Percentiles rank a stretch among this genome's conserved stretches.
phyloP scores from a whole-genome alignment of 495 filamentous ascomycete species.

The Hypoxylon subgilvum region DNA sequence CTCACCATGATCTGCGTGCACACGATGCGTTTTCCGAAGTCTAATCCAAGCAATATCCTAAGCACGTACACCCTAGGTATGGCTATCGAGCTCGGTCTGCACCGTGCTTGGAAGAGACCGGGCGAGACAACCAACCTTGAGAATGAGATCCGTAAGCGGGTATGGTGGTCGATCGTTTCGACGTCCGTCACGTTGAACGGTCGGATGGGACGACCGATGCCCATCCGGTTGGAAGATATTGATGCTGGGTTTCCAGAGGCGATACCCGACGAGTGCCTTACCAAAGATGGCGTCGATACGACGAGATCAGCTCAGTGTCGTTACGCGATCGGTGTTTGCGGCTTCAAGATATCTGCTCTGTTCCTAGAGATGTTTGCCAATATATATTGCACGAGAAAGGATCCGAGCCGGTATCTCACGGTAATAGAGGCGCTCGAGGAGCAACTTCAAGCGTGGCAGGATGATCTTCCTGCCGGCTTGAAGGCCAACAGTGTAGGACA shows the following conservation, averaged over 20 bases:
- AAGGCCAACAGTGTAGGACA: slow-evolving; percentile 46
- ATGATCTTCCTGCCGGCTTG: slow-evolving; percentile 63
- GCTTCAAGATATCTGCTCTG: slow-evolving; percentile 64
- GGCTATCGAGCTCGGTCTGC: slow-evolving; percentile 74
- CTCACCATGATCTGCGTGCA: slow-evolving; percentile 71
- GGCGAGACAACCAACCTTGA: slow-evolving; percentile 63
- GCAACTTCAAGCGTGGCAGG: slow-evolving; percentile 61
- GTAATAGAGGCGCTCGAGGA: slow-evolving; percentile 66
- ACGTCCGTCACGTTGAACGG: slow-evolving; percentile 70
- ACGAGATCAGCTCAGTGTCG: slow-evolving; percentile 62
- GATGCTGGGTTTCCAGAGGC: slow-evolving; percentile 75
- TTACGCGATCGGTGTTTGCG: slow-evolving; percentile 67
- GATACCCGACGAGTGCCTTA: slow-evolving; percentile 69
- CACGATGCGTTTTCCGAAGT: slow-evolving; percentile 78
- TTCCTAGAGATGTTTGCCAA: slow-evolving; percentile 74
- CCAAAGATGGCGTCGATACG: slow-evolving; percentile 57
- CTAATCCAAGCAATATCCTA: slow-evolving; percentile 71
- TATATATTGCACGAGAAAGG: slow-evolving; percentile 68
- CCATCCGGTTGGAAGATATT: slow-evolving; percentile 70
- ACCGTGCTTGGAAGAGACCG: slow-evolving; percentile 68
- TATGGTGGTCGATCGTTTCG: slow-evolving; percentile 72
- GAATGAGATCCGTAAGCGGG: slow-evolving; percentile 75
- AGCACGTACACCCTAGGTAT: slow-evolving; percentile 64
- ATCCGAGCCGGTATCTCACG: slow-evolving; percentile 64
- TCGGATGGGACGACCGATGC: slow-evolving; percentile 77